A percentile compares a stretch with the other conserved stretches of the same genome.
These are phyloP conservation scores for Astraeus odoratus DNA, from an alignment of 768 basidiomycete genomes.

Conservation along the genomic window DNA sequence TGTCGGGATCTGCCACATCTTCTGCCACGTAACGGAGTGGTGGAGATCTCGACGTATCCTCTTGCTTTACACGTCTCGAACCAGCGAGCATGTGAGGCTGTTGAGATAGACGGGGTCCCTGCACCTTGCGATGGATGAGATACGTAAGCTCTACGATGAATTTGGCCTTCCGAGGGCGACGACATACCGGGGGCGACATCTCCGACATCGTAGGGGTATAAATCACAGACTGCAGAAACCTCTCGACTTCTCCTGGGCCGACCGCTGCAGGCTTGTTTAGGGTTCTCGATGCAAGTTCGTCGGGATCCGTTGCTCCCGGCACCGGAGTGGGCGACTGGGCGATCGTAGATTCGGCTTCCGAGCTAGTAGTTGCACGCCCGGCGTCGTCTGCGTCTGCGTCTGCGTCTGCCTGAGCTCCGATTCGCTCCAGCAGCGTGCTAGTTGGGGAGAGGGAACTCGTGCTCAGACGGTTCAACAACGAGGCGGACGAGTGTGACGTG, in stretches of 20 bases:
- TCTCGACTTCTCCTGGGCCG: too few relatives aligned
- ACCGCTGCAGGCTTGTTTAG: too few relatives aligned
- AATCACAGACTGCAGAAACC: conserved; percentile 21
- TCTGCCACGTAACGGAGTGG: background rate
- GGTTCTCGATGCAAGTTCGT: too few relatives aligned
- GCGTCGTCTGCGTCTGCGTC: conserved; percentile 4
- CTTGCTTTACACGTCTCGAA: conserved; percentile 2
- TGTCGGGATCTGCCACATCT: background rate
- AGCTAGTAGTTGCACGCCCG: background rate
- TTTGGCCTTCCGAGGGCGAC: conserved; percentile 2
- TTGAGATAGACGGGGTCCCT: conserved; percentile 7
- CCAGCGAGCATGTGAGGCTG: conserved; percentile 12
- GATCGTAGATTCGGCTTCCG: background rate
- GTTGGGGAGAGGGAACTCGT: conserved; percentile 8
- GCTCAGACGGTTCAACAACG: conserved; percentile 9
- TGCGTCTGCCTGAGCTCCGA: conserved; percentile 8
- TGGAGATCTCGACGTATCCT: conserved; percentile 1
- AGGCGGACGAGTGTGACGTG: background rate
- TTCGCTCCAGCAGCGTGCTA: conserved; percentile 16
- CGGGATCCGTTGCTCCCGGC: conserved; percentile 3
- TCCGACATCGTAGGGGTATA: conserved; percentile 4
- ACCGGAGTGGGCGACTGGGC: conserved; percentile 12
- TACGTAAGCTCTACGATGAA: too few relatives aligned
- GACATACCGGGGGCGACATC: conserved; percentile 17
- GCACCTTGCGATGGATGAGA: conserved; percentile 1